A percentile compares a stretch with the other conserved stretches of the same genome.
Evolutionary conservation across 768 basidiomycete species (phyloP).

Genomic region (Pholiota conissans): DNA sequence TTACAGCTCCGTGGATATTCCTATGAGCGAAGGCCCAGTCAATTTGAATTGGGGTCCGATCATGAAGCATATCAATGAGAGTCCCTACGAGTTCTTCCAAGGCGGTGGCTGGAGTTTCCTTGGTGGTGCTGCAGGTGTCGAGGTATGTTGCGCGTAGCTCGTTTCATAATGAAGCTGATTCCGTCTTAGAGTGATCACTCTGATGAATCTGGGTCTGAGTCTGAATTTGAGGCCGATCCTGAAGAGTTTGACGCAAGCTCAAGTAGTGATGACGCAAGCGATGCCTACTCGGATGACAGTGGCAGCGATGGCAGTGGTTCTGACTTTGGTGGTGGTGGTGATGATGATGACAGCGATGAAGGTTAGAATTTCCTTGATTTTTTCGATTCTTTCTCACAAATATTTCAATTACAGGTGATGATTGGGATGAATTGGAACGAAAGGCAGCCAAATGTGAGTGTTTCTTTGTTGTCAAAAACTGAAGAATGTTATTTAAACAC

Average conservation of each 20-base stretch:
- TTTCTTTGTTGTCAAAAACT: slow-evolving; percentile 23
- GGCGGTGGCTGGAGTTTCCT: slow-evolving; percentile 96
- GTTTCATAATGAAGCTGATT: background rate
- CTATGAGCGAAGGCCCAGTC: slow-evolving; percentile 93
- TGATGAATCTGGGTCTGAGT: slow-evolving; percentile 48
- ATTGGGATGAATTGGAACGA: slow-evolving; percentile 94
- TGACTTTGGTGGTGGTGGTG: slow-evolving; percentile 52
- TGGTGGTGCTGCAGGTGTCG: slow-evolving; percentile 66
- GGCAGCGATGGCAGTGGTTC: slow-evolving; percentile 67
- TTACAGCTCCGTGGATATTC: slow-evolving; percentile 90
- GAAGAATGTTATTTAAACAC: slow-evolving; percentile 12
- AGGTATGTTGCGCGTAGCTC: slow-evolving; percentile 46
- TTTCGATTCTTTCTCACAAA: slow-evolving; percentile 6
- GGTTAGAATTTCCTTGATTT: slow-evolving; percentile 32
- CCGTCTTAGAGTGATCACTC: slow-evolving; percentile 37
- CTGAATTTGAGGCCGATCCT: slow-evolving; percentile 56
- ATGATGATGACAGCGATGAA: slow-evolving; percentile 61
- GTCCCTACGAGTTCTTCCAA: slow-evolving; percentile 93
- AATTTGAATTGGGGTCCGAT: slow-evolving; percentile 98
- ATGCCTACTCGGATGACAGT: slow-evolving; percentile 65
- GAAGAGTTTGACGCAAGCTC: slow-evolving; percentile 56
- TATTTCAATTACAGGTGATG: slow-evolving; percentile 57
- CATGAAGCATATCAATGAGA: slow-evolving; percentile 98
- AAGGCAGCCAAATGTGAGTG: slow-evolving; percentile 88
- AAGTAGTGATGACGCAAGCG: slow-evolving; percentile 61